A percentile compares a stretch with the other conserved stretches of the same genome.
Conservation (phyloP, 139 green algal genomes). For the Raphidocelis subcapitata region DNA sequence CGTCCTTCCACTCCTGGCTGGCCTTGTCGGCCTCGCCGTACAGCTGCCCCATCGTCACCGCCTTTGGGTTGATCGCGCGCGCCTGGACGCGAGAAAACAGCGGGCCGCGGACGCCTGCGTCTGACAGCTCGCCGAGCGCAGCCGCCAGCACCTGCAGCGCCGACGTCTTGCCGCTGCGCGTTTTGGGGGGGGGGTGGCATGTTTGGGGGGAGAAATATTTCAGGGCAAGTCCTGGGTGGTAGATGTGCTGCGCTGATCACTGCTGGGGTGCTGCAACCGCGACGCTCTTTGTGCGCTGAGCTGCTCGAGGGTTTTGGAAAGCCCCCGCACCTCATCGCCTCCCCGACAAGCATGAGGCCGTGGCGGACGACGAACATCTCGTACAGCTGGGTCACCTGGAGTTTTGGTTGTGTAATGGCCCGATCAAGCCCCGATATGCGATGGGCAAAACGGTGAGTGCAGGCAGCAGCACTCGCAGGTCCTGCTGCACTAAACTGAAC, state of each 20-base stretch:
- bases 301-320: no score
- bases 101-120: conserved; percentile 41
- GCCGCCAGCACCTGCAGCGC: conserved; percentile 50
- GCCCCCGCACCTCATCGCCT: conserved; percentile 47
- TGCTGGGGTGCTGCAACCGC: no score
- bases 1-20: conserved; percentile 83
- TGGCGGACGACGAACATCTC: conserved; percentile 87
- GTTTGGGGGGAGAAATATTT: no score
- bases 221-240: no score
- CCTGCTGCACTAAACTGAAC: no score
- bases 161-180: conserved; percentile 40
- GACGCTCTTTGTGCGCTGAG: no score
- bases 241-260: no score
- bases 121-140: conserved; percentile 55
- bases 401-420: no score
- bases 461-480: no score
- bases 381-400: conserved; percentile 78
- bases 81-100: conserved; percentile 66
- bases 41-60: conserved; percentile 82
- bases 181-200: no score
- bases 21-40: conserved; percentile 67
- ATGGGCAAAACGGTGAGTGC: no score
- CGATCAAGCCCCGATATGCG: no score
- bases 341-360: conserved; percentile 80
- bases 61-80: conserved; percentile 77